Conservation (phyloP, 768 basidiomycete genomes). For the Lentinula aciculospora region DNA sequence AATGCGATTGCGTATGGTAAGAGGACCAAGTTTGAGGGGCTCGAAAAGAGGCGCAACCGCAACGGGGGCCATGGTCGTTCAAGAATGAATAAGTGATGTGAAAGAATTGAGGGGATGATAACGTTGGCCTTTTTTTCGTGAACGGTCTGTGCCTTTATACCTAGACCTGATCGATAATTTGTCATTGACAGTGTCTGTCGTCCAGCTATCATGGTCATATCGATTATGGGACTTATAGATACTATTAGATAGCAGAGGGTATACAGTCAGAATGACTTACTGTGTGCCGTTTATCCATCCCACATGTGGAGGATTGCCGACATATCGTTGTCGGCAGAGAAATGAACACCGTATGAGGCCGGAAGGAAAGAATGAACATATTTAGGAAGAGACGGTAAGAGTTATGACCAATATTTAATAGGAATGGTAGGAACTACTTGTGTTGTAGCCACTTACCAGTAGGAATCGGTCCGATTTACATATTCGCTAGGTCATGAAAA, state of each 20-base stretch:
- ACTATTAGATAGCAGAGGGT: too few species aligned
- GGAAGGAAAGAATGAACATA: not conserved
- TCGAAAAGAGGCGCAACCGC: constrained; percentile 16
- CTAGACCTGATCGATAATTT: too few species aligned
- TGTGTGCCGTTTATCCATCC: too few species aligned
- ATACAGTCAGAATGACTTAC: too few species aligned
- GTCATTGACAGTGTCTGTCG: too few species aligned
- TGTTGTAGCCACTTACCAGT: not conserved
- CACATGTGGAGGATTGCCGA: too few species aligned
- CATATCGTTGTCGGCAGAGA: too few species aligned
- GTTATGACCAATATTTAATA: not conserved
- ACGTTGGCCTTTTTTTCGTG: not conserved
- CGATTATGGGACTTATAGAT: too few species aligned
- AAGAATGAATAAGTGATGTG: not conserved
- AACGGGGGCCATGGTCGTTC: not conserved
- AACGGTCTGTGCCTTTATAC: not conserved
- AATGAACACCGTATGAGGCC: not conserved
- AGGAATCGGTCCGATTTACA: not conserved
- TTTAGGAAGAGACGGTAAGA: not conserved
- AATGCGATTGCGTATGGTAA: constrained; percentile 31
- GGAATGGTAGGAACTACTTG: not conserved
- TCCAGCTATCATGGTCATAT: too few species aligned
- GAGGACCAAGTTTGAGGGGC: constrained; percentile 30
- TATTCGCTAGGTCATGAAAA: not conserved
- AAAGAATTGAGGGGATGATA: not conserved